These are phyloP conservation scores for Penicillium nucicola DNA, from an alignment of 495 filamentous ascomycete genomes.

Conservation along the genomic window DNA sequence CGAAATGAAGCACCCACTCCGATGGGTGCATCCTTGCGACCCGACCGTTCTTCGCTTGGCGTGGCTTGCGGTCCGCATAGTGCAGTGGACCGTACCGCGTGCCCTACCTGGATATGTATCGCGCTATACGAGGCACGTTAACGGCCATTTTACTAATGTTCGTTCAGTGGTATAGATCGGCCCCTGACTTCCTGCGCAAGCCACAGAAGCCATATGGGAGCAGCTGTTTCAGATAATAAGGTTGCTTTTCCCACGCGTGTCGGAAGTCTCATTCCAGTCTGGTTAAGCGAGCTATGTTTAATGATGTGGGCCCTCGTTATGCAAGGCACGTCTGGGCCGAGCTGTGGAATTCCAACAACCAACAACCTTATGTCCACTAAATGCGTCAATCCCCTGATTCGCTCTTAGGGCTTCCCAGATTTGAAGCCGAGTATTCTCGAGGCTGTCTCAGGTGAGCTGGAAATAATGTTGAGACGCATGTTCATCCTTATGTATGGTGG, in stretches of 20 bases:
- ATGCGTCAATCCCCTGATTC: slow-evolving; percentile 6
- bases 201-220: slow-evolving; percentile 24
- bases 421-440: not conserved
- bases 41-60: not conserved
- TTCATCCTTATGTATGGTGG: not conserved
- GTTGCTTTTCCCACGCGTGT: slow-evolving; percentile 25
- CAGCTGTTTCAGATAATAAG: slow-evolving; percentile 25
- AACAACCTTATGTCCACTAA: slow-evolving; percentile 31
- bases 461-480: not conserved
- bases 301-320: slow-evolving; percentile 23
- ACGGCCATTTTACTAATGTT: not conserved
- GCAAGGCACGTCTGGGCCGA: slow-evolving; percentile 35
- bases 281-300: slow-evolving; percentile 22
- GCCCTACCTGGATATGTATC: slow-evolving; percentile 13
- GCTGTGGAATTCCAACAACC: slow-evolving; percentile 26
- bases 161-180: not conserved
- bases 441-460: not conserved
- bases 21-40: too few species aligned
- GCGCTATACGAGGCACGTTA: not conserved
- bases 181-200: not conserved
- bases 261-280: slow-evolving; percentile 14
- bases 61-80: slow-evolving; percentile 2
- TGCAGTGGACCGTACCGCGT: slow-evolving; percentile 5
- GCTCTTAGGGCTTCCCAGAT: too few species aligned
- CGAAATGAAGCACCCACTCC: too few species aligned